Conservation (phyloP, 2,329 filamentous ascomycete species). For the Botrytis cinerea region DNA sequence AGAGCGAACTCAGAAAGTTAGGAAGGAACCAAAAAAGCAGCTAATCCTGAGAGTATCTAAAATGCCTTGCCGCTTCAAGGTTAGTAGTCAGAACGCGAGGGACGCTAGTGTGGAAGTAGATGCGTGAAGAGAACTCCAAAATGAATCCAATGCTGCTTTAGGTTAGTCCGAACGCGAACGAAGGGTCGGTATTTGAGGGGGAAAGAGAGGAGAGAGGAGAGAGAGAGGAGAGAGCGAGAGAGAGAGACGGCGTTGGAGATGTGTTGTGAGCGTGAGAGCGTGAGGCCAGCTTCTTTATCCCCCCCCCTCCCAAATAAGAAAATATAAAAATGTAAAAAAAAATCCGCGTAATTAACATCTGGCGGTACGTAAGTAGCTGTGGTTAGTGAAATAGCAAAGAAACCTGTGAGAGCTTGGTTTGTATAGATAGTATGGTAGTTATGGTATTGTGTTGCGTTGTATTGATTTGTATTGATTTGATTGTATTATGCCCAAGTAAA, state of each 20-base stretch:
- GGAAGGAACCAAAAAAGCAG: slow-evolving; percentile 18
- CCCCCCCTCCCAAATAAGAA: not conserved
- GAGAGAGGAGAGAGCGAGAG: not conserved
- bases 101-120: slow-evolving; percentile 19
- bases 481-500: not conserved
- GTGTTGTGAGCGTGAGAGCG: too few species aligned
- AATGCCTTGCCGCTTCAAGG: slow-evolving; percentile 22
- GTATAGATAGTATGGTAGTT: too few species aligned
- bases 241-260: too few species aligned
- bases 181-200: slow-evolving; percentile 5
- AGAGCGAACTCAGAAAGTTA: slow-evolving; percentile 19
- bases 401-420: not conserved
- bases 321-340: not conserved
- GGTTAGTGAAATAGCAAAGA: slow-evolving; percentile 1
- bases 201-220: not conserved
- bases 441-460: too few species aligned
- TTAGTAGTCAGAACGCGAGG: slow-evolving; percentile 18
- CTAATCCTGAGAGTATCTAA: slow-evolving; percentile 13
- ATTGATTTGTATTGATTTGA: not conserved
- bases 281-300: not conserved
- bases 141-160: slow-evolving; percentile 22
- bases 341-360: not conserved
- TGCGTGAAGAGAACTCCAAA: slow-evolving; percentile 5
- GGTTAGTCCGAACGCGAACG: not conserved
- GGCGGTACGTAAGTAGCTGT: not conserved